Conservation (phyloP, 2,329 filamentous ascomycete genomes). For the Aquanectria penicillioides region DNA sequence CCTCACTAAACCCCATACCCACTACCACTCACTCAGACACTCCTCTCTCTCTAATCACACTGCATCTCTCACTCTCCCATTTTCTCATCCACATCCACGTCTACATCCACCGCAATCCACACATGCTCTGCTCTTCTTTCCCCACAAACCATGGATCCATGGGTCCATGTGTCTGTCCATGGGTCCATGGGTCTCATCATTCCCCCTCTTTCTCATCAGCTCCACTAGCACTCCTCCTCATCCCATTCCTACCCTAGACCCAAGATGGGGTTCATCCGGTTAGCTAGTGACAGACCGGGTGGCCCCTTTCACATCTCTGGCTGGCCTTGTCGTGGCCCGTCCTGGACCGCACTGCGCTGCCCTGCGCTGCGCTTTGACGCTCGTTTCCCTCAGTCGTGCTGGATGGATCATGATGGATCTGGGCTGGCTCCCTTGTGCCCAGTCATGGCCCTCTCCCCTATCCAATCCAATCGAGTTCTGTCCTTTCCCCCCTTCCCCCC, state of each 20-base stretch:
- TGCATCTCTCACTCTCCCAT: too few relatives aligned
- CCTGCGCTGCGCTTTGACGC: background rate
- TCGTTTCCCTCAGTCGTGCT: background rate
- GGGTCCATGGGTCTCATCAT: background rate
- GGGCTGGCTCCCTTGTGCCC: background rate
- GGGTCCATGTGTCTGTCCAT: too few relatives aligned
- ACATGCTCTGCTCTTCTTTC: too few relatives aligned
- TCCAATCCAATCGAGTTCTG: background rate
- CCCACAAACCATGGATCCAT: constrained; percentile 14
- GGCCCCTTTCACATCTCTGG: too few relatives aligned
- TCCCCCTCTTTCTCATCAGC: background rate
- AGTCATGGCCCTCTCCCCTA: background rate
- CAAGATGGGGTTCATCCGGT: constrained; percentile 10
- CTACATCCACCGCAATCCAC: too few relatives aligned
- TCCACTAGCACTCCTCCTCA: background rate
- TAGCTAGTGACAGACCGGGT: background rate
- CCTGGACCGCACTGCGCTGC: background rate
- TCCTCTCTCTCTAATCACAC: too few relatives aligned
- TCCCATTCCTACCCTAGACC: constrained; percentile 17
- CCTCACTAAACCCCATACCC: too few relatives aligned
- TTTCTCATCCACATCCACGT: too few relatives aligned
- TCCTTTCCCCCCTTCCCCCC: background rate
- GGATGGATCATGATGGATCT: background rate
- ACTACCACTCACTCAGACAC: too few relatives aligned
- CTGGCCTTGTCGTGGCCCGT: too few relatives aligned